Evolutionary conservation across 345 rosid species (phyloP), one percentile per base, ranked within the genome.

Genomic region (Pistacia integerrima): DNA sequence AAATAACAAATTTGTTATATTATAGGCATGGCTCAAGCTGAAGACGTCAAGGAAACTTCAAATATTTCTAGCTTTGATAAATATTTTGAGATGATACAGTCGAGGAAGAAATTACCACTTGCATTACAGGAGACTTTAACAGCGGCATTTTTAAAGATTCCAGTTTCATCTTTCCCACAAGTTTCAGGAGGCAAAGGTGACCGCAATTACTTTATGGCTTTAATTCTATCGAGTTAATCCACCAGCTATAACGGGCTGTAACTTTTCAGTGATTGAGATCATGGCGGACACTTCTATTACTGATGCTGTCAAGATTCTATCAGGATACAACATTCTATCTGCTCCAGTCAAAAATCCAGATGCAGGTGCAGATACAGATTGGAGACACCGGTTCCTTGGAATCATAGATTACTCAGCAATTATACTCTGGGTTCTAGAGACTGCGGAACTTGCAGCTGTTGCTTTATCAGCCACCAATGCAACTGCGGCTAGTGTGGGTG

Each of bases 141-240:
- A 17, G 80, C 89, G 69, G 98, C 98, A 8, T 93, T 93, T 82
- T 86, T 84, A 6, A 84, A 84, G 44, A 86, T 94, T 58, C 98
- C 94, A 0, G 94, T 87, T 41, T 90, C 94, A 38, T 88, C 95
- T 41, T 94, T 93, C 84, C 98, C 95, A 12, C 87, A 77, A 80
- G 95, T 91, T 36, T 88, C 95, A 36, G 85, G 90, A 13, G 98
- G 94, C 75, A 86, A 84, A 92, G 98, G 97, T 92, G 70, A 36
- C 70, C 54, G 61, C 66, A 33, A 30, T 2, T 35, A 38, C 61
- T 57, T 49, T 0, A 46, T 73, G 64, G 28, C 69, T 58, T 30
- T 51, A 46, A 35, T 13, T 33, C 9, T 41, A 2, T 1, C 28
- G 10, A 67, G 36, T 73, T 69, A 58, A 28, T 67, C 25, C 25